These are phyloP conservation scores for Apiospora phragmitis DNA, from an alignment of 2,329 filamentous ascomycete species.

Conservation along the genomic window DNA sequence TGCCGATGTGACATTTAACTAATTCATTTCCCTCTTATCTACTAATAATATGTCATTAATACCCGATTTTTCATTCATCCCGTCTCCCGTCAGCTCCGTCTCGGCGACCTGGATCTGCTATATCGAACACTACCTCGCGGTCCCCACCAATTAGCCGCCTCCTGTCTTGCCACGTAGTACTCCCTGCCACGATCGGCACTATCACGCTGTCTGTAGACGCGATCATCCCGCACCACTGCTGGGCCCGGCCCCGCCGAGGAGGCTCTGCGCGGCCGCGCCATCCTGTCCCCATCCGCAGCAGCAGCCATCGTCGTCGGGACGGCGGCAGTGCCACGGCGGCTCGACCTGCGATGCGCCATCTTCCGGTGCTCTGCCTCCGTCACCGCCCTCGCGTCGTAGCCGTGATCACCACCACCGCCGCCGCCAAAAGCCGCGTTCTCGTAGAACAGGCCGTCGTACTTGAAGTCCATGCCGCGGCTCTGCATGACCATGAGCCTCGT, in stretches of 20 bases:
- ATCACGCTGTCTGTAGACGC: not conserved
- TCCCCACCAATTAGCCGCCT: not conserved
- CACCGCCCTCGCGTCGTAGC: not conserved
- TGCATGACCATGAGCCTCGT: constrained; percentile 21
- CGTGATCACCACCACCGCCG: not conserved
- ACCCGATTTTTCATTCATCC: not conserved
- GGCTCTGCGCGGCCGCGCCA: not conserved
- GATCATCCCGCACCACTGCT: not conserved
- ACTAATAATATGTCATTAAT: not conserved
- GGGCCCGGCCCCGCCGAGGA: not conserved
- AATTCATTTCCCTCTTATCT: not conserved
- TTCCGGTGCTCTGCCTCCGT: not conserved
- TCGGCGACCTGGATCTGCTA: not conserved
- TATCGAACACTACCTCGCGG: not conserved
- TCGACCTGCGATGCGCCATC: not conserved
- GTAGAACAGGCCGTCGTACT: constrained; percentile 6
- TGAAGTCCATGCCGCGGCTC: constrained; percentile 13
- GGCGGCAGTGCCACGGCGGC: not conserved
- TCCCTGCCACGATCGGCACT: not conserved
- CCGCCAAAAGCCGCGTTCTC: not conserved
- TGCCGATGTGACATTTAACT: constrained; percentile 47
- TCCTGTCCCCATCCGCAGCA: not conserved
- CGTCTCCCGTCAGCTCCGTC: not conserved
- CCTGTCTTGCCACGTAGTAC: not conserved
- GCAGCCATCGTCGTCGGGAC: not conserved